These are phyloP conservation scores for Chaetomium cochliodes DNA, from an alignment of 495 filamentous ascomycete species.

Conservation along the genomic window DNA sequence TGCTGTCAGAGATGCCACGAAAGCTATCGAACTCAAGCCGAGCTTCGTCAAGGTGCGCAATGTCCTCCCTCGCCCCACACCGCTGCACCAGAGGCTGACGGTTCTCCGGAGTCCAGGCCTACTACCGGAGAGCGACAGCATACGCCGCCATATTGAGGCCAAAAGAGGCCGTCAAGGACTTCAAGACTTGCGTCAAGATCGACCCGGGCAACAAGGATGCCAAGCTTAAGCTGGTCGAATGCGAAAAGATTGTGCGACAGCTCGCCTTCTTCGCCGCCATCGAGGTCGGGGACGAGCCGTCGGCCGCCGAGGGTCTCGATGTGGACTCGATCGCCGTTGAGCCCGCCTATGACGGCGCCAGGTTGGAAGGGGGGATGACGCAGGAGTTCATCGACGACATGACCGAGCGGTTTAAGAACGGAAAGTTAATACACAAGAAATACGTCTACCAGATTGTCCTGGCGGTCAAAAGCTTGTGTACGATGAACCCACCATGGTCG, in stretches of 20 bases:
- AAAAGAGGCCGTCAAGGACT: constrained; percentile 84
- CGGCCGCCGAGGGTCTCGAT: constrained; percentile 86
- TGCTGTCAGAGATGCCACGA: constrained; percentile 88
- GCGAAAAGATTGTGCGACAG: constrained; percentile 87
- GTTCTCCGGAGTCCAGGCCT: constrained; percentile 61
- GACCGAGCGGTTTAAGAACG: constrained; percentile 91
- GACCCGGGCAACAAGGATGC: constrained; percentile 86
- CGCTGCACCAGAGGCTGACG: neutral
- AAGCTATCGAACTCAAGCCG: constrained; percentile 88
- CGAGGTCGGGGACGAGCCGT: constrained; percentile 86
- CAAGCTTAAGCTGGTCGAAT: constrained; percentile 83
- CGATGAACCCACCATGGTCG: constrained; percentile 94
- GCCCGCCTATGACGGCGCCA: constrained; percentile 77
- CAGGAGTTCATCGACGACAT: constrained; percentile 95
- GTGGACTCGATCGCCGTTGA: constrained; percentile 82
- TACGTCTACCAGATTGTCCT: constrained; percentile 96
- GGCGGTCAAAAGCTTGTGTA: constrained; percentile 86
- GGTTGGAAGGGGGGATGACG: constrained; percentile 81
- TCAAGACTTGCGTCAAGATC: constrained; percentile 84
- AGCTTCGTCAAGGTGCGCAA: constrained; percentile 73
- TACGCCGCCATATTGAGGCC: constrained; percentile 87
- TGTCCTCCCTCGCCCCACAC: neutral
- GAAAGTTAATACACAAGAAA: constrained; percentile 92
- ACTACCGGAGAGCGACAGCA: constrained; percentile 89
- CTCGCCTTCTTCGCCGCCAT: constrained; percentile 93